Evolutionary conservation across 768 basidiomycete species (phyloP).

Genomic region (Amanita inopinata): DNA sequence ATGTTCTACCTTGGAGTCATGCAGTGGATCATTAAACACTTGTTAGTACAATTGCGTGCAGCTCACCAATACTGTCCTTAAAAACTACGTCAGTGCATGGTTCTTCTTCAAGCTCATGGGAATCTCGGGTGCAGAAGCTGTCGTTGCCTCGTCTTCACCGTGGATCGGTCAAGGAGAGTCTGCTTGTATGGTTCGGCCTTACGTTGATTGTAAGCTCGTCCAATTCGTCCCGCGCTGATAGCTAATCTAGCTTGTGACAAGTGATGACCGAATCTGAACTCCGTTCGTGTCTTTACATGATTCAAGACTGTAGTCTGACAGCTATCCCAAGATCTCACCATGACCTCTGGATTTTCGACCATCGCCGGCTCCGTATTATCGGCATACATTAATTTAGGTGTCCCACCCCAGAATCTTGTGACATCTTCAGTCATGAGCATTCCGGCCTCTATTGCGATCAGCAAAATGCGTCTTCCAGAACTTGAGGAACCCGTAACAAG

Average conservation of each 20-base stretch:
- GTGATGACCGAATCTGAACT: conserved; percentile 81
- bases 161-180: conserved; percentile 88
- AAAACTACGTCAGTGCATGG: conserved; percentile 58
- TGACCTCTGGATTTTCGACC: conserved; percentile 91
- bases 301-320: background rate
- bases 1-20: conserved; percentile 84
- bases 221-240: conserved; percentile 2
- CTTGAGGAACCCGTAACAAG: conserved; percentile 79
- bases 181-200: conserved; percentile 77
- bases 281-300: conserved; percentile 25
- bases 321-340: conserved; percentile 44
- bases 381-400: conserved; percentile 74
- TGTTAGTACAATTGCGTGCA: conserved; percentile 35
- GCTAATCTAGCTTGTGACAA: conserved; percentile 12
- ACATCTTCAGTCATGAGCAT: conserved; percentile 94
- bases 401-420: conserved; percentile 70
- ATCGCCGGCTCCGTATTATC: conserved; percentile 86
- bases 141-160: conserved; percentile 88
- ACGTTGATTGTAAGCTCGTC: conserved; percentile 47
- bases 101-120: conserved; percentile 90
- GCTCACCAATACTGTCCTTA: background rate
- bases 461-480: conserved; percentile 82
- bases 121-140: conserved; percentile 90
- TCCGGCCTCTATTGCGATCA: conserved; percentile 88
- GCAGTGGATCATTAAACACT: conserved; percentile 87